Conservation (phyloP, 1,284 basidiomycete species). For the Leucoagaricus sp. region DNA sequence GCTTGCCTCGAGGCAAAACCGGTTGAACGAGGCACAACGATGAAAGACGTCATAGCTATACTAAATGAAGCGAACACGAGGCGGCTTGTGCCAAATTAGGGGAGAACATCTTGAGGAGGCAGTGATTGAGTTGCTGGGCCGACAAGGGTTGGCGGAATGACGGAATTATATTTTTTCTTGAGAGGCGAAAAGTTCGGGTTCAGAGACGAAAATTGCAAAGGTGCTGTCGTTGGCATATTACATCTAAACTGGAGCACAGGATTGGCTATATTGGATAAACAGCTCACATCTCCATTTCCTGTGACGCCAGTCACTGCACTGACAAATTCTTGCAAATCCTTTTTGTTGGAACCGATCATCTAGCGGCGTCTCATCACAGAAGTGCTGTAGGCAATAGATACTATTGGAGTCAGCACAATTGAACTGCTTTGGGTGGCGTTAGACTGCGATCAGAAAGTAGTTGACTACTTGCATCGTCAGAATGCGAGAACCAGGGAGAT, state of each 20-base stretch:
- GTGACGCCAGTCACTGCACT: not conserved
- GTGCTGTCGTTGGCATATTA: not conserved
- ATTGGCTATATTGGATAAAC: too few relatives aligned
- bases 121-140: not conserved
- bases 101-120: not conserved
- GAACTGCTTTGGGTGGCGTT: conserved; percentile 6
- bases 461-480: not conserved
- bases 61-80: conserved; percentile 24
- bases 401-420: not conserved
- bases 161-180: not conserved
- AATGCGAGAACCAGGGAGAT: not conserved
- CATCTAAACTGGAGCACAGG: too few relatives aligned
- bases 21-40: conserved; percentile 15
- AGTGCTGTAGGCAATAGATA: conserved; percentile 1
- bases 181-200: not conserved
- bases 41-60: conserved; percentile 23
- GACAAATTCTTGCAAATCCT: too few relatives aligned
- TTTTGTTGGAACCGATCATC: not conserved
- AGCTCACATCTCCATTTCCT: too few relatives aligned
- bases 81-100: conserved; percentile 13
- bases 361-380: not conserved
- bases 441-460: conserved; percentile 4
- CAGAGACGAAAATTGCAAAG: not conserved
- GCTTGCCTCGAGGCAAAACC: conserved; percentile 27
- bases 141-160: not conserved